Conservation (phyloP, 306 rosid species). For the Canavalia gladiata region DNA sequence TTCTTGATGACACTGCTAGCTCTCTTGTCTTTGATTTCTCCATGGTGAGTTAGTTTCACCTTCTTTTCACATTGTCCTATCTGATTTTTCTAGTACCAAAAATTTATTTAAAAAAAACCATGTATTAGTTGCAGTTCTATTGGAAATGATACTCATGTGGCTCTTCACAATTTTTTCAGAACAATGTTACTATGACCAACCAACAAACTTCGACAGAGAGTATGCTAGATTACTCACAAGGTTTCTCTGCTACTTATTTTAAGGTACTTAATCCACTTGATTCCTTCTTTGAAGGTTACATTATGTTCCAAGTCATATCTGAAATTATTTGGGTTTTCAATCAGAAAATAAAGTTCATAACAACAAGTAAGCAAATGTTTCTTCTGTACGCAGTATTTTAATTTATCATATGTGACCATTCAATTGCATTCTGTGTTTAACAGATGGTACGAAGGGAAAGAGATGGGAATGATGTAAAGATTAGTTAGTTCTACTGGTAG, state of each 20-base stretch:
- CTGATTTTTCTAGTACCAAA: conserved; percentile 6
- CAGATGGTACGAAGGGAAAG: conserved; percentile 70
- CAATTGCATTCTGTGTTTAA: conserved; percentile 41
- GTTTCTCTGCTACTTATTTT: conserved; percentile 85
- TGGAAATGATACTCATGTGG: background rate
- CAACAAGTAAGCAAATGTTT: conserved; percentile 59
- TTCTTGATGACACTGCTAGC: conserved; percentile 96
- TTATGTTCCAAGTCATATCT: conserved; percentile 20
- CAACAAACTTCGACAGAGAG: conserved; percentile 72
- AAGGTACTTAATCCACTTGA: conserved; percentile 58
- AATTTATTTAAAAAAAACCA: background rate
- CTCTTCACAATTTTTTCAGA: conserved; percentile 55
- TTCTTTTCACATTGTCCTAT: conserved; percentile 25
- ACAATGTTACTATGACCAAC: conserved; percentile 53
- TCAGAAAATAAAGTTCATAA: conserved; percentile 68
- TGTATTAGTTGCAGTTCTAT: background rate
- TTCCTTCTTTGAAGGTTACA: background rate
- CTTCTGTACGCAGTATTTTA: conserved; percentile 28
- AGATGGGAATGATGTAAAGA: conserved; percentile 55
- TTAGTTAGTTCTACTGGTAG: conserved; percentile 40
- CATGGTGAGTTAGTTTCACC: conserved; percentile 62
- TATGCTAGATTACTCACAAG: conserved; percentile 74
- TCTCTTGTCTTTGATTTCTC: conserved; percentile 74
- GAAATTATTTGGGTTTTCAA: conserved; percentile 35
- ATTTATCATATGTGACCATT: conserved; percentile 17